These are phyloP conservation scores for Cutaneotrichosporon dermatis DNA, from an alignment of 1,284 basidiomycete genomes.

Conservation along the genomic window DNA sequence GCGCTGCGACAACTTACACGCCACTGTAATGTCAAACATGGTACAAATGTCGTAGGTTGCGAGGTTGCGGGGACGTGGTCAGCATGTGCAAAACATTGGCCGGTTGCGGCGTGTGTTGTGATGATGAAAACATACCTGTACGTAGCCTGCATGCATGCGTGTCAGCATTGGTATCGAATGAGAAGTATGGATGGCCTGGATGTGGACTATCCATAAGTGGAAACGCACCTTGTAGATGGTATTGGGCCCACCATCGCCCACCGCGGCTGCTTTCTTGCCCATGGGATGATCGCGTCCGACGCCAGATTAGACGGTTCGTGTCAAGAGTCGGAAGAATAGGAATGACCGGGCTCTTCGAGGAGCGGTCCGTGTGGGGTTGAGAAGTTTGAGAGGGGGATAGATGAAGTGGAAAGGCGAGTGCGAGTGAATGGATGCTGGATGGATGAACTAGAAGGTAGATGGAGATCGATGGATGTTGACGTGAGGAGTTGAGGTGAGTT, in stretches of 20 bases:
- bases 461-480: neutral
- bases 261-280: slow-evolving; percentile 30
- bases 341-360: too few species aligned
- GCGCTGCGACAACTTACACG: slow-evolving; percentile 38
- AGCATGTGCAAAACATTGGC: slow-evolving; percentile 1
- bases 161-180: slow-evolving; percentile 6
- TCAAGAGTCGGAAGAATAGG: too few species aligned
- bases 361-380: too few species aligned
- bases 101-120: too few species aligned
- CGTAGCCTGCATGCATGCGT: slow-evolving; percentile 21
- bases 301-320: too few species aligned
- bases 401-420: too few species aligned
- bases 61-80: slow-evolving; percentile 1
- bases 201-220: neutral
- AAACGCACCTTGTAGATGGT: slow-evolving; percentile 39
- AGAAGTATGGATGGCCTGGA: too few species aligned
- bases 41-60: too few species aligned
- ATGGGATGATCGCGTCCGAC: slow-evolving; percentile 10
- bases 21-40: slow-evolving; percentile 32
- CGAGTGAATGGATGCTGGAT: neutral
- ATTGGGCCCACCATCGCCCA: slow-evolving; percentile 30
- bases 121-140: slow-evolving; percentile 23
- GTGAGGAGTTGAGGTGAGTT: too few species aligned
- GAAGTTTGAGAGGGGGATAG: too few species aligned
- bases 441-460: neutral